Percentiles rank a stretch among this genome's conserved stretches.
These are phyloP conservation scores for Liquidambar formosana DNA, from an alignment of 164 flowering plant species.

Conservation along the genomic window DNA sequence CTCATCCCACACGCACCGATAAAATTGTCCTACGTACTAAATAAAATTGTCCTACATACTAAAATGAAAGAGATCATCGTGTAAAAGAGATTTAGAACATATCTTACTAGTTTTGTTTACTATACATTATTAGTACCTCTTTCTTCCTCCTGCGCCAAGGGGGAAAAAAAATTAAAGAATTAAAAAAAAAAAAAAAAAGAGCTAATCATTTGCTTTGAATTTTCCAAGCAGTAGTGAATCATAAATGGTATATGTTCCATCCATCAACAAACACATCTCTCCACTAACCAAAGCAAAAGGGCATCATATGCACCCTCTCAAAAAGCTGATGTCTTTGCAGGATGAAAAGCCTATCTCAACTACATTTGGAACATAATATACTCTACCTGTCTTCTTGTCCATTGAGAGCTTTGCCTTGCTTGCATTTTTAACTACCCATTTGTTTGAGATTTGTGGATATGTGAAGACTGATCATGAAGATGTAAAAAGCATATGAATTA, in stretches of 20 bases:
- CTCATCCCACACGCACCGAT: too few species aligned
- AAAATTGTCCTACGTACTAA: too few species aligned
- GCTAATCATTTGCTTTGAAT: constrained; percentile 62
- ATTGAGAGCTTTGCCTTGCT: background rate
- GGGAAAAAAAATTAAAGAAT: too few species aligned
- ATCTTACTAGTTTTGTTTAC: too few species aligned
- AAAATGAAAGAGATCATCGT: too few species aligned
- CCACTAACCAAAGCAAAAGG: constrained; percentile 47
- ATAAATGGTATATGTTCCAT: constrained; percentile 56
- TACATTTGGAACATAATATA: constrained; percentile 27
- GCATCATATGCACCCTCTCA: constrained; percentile 38
- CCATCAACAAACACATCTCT: constrained; percentile 36
- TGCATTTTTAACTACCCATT: background rate
- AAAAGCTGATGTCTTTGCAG: constrained; percentile 41
- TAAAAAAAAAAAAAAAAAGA: constrained; percentile 2
- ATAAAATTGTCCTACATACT: too few species aligned
- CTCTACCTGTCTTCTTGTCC: constrained; percentile 14
- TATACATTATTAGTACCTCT: too few species aligned
- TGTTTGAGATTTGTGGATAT: background rate
- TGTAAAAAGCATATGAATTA: constrained; percentile 17
- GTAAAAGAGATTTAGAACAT: too few species aligned
- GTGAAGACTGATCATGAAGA: constrained; percentile 9
- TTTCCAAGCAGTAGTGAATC: constrained; percentile 30
- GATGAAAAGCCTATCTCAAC: constrained; percentile 23
- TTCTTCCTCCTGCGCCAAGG: constrained; percentile 11